Base-by-base conservation (phyloP, 305 asterid genomes). In the Fraxinus sp. region DNA sequence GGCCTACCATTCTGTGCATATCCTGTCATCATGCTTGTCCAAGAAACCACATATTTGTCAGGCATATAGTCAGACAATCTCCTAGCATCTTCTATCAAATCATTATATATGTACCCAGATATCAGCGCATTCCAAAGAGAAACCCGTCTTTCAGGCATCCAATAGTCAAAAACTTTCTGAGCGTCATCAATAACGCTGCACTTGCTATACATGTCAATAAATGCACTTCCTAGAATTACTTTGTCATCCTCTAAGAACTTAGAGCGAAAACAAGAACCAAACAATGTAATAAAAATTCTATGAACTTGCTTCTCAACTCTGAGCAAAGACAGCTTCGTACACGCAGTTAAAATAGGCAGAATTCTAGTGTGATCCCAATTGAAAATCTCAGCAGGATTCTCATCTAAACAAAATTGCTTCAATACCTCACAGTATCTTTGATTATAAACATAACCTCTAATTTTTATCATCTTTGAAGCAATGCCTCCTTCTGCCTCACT, bases 1-100 rank as follows among this genome's bases (percentile, higher is more conserved):
- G 91, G 86, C 62, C 41, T 76, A 32, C 81, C 77, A 52, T 73
- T 83, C 82, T 70, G 84, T 81, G 82, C 84, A 79, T 81, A 88
- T 28, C 89, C 88, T 75, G 88, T 78, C 86, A 88, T 86, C 88
- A 86, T 86, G 86, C 84, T 81, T 16, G 91, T 88, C 88, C 89
- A 88, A 76, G 91, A 86, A 84, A 86, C 82, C n/a, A 85, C 84
- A 79, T 85, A 82, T 85, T 85, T 88, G 82, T 81, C 78, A 3
- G 88, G 89, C 86, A 86, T 85, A 30, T 7, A 39, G 74, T 83
- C 86, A 71, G 86, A 88, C 80, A 86, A 72, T 43, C 49, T 46
- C 81, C 80, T 81, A 36, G 87, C 91, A 36, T 82, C 85, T 52
- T 85, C 86, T 33, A 85, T 30, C 30, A 86, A 68, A 33, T 81